Conservation (phyloP, 1,284 basidiomycete genomes). For the Calocybe gambosa region DNA sequence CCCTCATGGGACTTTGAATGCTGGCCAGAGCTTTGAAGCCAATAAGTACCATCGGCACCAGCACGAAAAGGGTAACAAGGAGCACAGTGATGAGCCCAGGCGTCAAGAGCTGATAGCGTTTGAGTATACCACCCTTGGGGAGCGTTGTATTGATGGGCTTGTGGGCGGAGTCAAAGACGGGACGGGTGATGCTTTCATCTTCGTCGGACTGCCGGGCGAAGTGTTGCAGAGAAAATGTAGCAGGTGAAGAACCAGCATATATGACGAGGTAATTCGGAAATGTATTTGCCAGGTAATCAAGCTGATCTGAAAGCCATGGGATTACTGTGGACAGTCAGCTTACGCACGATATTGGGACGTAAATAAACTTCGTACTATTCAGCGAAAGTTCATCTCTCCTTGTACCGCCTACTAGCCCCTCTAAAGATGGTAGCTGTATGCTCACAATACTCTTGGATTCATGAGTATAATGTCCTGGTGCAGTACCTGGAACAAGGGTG, state of each 20-base stretch:
- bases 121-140: constrained; percentile 55
- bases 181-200: constrained; percentile 21
- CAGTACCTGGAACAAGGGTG: constrained; percentile 32
- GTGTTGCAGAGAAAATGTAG: constrained; percentile 26
- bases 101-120: constrained; percentile 73
- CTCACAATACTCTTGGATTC: constrained; percentile 50
- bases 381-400: constrained; percentile 43
- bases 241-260: constrained; percentile 48
- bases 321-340: constrained; percentile 25
- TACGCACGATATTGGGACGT: not conserved
- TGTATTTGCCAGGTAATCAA: constrained; percentile 39
- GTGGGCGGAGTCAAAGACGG: constrained; percentile 18
- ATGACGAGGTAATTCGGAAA: constrained; percentile 60
- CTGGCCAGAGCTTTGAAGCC: constrained; percentile 67
- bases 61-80: constrained; percentile 62
- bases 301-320: constrained; percentile 37
- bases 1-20: constrained; percentile 67
- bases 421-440: constrained; percentile 48
- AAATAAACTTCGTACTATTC: constrained; percentile 40
- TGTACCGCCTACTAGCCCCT: constrained; percentile 27
- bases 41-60: constrained; percentile 64
- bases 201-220: constrained; percentile 21
- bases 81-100: constrained; percentile 72
- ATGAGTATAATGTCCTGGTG: constrained; percentile 26
- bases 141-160: constrained; percentile 28